Conservation (phyloP, 768 basidiomycete species). For the Rubroboletus satanas region DNA sequence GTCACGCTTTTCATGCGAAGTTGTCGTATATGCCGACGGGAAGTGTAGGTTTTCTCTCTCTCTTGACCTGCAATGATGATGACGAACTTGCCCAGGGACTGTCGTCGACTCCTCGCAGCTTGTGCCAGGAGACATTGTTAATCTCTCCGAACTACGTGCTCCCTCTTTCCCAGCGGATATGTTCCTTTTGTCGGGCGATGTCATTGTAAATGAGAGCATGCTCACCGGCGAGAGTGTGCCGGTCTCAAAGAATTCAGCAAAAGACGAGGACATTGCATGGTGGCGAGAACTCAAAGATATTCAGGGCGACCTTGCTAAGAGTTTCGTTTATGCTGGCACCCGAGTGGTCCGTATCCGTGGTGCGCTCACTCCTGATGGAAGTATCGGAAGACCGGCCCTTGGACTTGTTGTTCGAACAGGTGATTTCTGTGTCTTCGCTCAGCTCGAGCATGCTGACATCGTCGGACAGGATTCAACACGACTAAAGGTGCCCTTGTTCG, state of each 20-base stretch:
- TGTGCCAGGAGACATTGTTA: constrained; percentile 90
- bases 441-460: constrained; percentile 3
- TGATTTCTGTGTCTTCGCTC: constrained; percentile 27
- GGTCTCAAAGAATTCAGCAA: constrained; percentile 84
- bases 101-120: constrained; percentile 71
- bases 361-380: constrained; percentile 48
- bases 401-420: constrained; percentile 87
- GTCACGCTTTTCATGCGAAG: constrained; percentile 83
- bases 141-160: constrained; percentile 75
- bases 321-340: constrained; percentile 89
- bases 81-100: constrained; percentile 48
- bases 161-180: constrained; percentile 84
- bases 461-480: constrained; percentile 81
- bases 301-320: constrained; percentile 62
- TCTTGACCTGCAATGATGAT: neutral
- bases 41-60: constrained; percentile 50
- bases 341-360: constrained; percentile 84
- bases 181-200: constrained; percentile 90
- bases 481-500: constrained; percentile 95
- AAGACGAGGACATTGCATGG: constrained; percentile 66
- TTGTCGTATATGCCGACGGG: constrained; percentile 65
- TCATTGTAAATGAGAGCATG: constrained; percentile 99
- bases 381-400: constrained; percentile 57
- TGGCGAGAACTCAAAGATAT: constrained; percentile 68
- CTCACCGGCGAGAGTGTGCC: constrained; percentile 98